A percentile compares a stretch with the other conserved stretches of the same genome.
phyloP scores from a whole-genome alignment of 2,329 filamentous ascomycete species.

The Alternaria gansuensis region DNA sequence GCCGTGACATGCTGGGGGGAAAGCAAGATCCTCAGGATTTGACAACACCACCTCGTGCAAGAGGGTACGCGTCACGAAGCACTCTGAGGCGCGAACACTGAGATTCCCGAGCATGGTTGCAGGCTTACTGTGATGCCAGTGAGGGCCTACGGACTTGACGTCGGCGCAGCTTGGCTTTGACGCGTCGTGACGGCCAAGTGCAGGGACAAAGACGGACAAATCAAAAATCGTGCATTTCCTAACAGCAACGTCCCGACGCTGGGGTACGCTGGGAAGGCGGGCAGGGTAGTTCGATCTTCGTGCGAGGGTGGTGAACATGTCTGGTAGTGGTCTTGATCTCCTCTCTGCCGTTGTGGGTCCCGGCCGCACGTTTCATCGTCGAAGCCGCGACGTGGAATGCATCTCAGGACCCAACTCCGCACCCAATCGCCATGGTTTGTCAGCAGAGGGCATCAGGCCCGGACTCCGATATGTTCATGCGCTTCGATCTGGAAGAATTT shows the following conservation, averaged over 20 bases:
- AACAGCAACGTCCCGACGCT: conserved; percentile 10
- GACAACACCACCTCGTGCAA: conserved; percentile 21
- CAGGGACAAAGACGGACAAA: conserved; percentile 29
- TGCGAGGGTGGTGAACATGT: not conserved
- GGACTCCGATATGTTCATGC: conserved; percentile 2
- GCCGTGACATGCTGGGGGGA: conserved; percentile 31
- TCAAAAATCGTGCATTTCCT: conserved; percentile 13
- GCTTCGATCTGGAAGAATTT: not conserved
- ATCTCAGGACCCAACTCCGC: conserved; percentile 1
- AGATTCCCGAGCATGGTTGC: conserved; percentile 9
- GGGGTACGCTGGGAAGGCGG: conserved; percentile 6
- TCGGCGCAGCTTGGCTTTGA: conserved; percentile 28
- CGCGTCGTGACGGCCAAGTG: conserved; percentile 32
- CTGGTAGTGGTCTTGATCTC: not conserved
- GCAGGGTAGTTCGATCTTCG: not conserved
- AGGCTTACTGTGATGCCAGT: conserved; percentile 25
- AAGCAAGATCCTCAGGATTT: conserved; percentile 21
- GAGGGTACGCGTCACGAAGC: conserved; percentile 43
- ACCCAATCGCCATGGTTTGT: not conserved
- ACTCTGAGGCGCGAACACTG: conserved; percentile 25
- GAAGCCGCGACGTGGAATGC: not conserved
- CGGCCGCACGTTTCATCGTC: conserved; percentile 1
- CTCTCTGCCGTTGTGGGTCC: not conserved
- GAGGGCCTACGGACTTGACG: conserved; percentile 12
- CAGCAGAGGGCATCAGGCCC: not conserved